Evolutionary conservation across 2,329 filamentous ascomycete genomes (phyloP).

Genomic region (Colletotrichum acutatum): DNA sequence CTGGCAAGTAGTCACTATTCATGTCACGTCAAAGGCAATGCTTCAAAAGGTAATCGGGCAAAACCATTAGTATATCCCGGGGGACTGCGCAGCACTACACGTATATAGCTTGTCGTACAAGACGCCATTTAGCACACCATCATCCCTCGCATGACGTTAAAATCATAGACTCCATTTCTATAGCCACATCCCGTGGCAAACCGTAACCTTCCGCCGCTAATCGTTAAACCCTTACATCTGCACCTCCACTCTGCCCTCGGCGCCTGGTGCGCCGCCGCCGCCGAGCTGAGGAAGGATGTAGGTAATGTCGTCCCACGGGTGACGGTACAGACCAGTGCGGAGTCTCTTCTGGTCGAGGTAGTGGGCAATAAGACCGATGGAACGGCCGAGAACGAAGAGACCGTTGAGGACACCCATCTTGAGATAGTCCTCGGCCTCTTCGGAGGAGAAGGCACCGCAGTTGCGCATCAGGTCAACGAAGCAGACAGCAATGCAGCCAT

Average conservation of each 20-base stretch:
- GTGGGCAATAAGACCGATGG: conserved; percentile 99
- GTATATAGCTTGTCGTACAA: conserved; percentile 51
- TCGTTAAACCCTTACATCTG: conserved; percentile 66
- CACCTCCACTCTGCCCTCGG: conserved; percentile 91
- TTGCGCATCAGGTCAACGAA: conserved; percentile 98
- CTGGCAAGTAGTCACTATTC: no score
- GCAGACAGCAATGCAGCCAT: conserved; percentile 97
- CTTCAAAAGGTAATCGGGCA: conserved; percentile 10
- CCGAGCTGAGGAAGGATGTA: conserved; percentile 89
- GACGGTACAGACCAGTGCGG: conserved; percentile 97
- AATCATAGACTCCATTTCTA: conserved; percentile 36
- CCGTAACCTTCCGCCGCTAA: conserved; percentile 35
- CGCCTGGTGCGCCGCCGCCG: conserved; percentile 70
- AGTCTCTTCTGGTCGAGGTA: conserved; percentile 99
- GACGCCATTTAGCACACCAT: conserved; percentile 37
- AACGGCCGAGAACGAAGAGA: conserved; percentile 96
- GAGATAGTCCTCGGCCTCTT: conserved; percentile 99
- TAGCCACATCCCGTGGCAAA: conserved; percentile 34
- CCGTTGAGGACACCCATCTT: conserved; percentile 99
- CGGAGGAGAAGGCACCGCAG: conserved; percentile 94
- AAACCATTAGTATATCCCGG: conserved; percentile 37
- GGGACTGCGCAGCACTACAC: conserved; percentile 49
- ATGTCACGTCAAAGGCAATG: neutral
- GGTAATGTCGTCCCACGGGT: conserved; percentile 99
- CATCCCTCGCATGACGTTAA: conserved; percentile 36